Evolutionary conservation across 352 stramenopile genomes (phyloP).

Genomic region (Phytophthora syringae): DNA sequence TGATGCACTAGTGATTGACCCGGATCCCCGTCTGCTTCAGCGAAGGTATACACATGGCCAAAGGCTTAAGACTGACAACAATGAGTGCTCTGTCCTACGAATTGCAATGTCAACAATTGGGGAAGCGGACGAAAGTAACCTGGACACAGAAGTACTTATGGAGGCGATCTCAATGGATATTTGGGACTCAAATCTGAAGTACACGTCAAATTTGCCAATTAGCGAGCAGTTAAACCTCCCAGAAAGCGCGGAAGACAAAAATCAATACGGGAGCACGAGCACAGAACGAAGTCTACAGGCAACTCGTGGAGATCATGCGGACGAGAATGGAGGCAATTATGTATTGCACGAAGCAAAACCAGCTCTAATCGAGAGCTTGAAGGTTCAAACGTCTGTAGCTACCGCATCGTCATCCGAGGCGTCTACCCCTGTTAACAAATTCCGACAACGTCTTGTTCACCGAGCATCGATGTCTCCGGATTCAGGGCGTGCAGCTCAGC

Average conservation of each 20-base stretch:
- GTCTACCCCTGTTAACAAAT: slow-evolving; percentile 29
- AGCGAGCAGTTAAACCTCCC: slow-evolving; percentile 69
- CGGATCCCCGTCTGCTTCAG: slow-evolving; percentile 47
- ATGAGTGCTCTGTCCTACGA: slow-evolving; percentile 74
- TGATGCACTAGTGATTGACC: slow-evolving; percentile 65
- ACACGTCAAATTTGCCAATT: slow-evolving; percentile 79
- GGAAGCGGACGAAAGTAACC: slow-evolving; percentile 57
- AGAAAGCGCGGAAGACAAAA: slow-evolving; percentile 29
- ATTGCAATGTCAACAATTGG: slow-evolving; percentile 83
- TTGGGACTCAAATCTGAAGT: slow-evolving; percentile 86
- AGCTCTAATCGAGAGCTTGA: slow-evolving; percentile 28
- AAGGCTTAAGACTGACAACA: slow-evolving; percentile 33
- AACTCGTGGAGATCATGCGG: background rate
- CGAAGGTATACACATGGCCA: slow-evolving; percentile 45
- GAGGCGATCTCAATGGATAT: slow-evolving; percentile 90
- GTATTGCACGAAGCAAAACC: slow-evolving; percentile 12
- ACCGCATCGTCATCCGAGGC: slow-evolving; percentile 20
- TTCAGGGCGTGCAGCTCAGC: slow-evolving; percentile 54
- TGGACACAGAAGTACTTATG: slow-evolving; percentile 81
- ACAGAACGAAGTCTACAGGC: slow-evolving; percentile 2
- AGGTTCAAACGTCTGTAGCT: slow-evolving; percentile 23
- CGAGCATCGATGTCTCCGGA: slow-evolving; percentile 63
- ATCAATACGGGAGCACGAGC: slow-evolving; percentile 7
- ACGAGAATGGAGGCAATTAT: slow-evolving; percentile 2
- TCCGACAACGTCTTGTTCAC: slow-evolving; percentile 33